Conservation (phyloP, 2,329 filamentous ascomycete genomes). For the Zymoseptoria tritici region DNA sequence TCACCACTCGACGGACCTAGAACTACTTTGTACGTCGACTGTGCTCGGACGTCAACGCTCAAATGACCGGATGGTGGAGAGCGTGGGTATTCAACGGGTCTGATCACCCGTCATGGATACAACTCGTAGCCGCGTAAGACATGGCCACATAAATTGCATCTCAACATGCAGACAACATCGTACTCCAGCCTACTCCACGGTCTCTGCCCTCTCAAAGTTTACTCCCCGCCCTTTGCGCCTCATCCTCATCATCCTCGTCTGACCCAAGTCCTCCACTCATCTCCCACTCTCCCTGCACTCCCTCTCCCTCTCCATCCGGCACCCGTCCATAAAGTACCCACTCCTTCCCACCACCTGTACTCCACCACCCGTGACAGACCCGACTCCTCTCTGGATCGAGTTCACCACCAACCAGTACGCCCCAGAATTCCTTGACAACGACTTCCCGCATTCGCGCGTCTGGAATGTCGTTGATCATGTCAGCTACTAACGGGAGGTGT, state of each 20-base stretch:
- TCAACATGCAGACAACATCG: too few species aligned
- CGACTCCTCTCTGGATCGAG: conserved; percentile 81
- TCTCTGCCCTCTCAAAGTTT: neutral
- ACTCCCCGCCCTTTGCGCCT: conserved; percentile 3
- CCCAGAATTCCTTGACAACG: conserved; percentile 68
- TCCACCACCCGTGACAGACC: conserved; percentile 82
- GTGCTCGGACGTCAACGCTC: too few species aligned
- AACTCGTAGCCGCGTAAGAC: too few species aligned
- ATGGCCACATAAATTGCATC: too few species aligned
- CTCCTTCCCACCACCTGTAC: conserved; percentile 53
- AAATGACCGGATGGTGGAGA: too few species aligned
- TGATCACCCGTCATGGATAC: too few species aligned
- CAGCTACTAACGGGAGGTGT: conserved; percentile 68
- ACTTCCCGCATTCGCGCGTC: conserved; percentile 55
- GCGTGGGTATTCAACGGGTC: too few species aligned
- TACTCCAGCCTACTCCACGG: too few species aligned
- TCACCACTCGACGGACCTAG: too few species aligned
- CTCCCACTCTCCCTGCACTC: conserved; percentile 19
- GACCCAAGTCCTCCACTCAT: conserved; percentile 46
- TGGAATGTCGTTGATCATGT: conserved; percentile 56
- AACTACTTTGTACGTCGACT: too few species aligned
- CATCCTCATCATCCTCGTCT: conserved; percentile 1
- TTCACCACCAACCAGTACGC: conserved; percentile 68
- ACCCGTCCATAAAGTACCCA: conserved; percentile 42
- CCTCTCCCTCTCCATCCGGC: conserved; percentile 23